Evolutionary conservation across 768 basidiomycete genomes (phyloP), one percentile per base, ranked within the genome.

Genomic region (Paxillus ammoniavirescens): DNA sequence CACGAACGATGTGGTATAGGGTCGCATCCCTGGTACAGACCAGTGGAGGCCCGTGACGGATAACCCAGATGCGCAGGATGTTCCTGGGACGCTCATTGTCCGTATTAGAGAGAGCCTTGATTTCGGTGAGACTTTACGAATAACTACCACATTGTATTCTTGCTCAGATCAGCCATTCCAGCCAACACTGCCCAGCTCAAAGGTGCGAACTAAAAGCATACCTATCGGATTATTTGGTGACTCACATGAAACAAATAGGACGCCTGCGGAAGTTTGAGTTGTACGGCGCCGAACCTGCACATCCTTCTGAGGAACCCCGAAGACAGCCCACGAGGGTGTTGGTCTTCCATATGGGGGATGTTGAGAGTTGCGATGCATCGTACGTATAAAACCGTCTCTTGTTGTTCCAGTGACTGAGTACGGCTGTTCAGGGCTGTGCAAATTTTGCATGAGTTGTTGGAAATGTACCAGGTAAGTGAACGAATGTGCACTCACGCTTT

Each of bases 151-250:
- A 12, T 15, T 10, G 30, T n/a, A 3, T 48, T 28, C 17, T 46
- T 41, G 23, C 47, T 55, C 33, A 61, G 13, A 42, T 45, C 51
- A 17, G 44, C 37, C 21, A 21, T 17, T 49, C 41, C 47, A 90
- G 94, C 96, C 12, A 99, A 99, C 66, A 95, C 95, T 18, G 90
- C 93, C 35, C 93, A 95, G 63, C 74, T 99, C 18, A 98, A 98
- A 76, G 94, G 88, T 57, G 13, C 37, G 48, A 28, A 38, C 15
- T 3, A 12, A 35, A 35, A 14, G 12, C 15, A 7, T 15, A 18
- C 26, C 28, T 45, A 17, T 40, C 31, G 31, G 31, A 31, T 23
- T 8, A 5, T 10, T 4, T 50, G 5, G 36, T 13, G 12, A 54
- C 50, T 54, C 21, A 65, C 37, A 38, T 42, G 15, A 8, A 17